A percentile compares a stretch with the other conserved stretches of the same genome.
Evolutionary conservation across 805 yeast genomes (phyloP).

Genomic region (Sugiyamaella lignohabitans): DNA sequence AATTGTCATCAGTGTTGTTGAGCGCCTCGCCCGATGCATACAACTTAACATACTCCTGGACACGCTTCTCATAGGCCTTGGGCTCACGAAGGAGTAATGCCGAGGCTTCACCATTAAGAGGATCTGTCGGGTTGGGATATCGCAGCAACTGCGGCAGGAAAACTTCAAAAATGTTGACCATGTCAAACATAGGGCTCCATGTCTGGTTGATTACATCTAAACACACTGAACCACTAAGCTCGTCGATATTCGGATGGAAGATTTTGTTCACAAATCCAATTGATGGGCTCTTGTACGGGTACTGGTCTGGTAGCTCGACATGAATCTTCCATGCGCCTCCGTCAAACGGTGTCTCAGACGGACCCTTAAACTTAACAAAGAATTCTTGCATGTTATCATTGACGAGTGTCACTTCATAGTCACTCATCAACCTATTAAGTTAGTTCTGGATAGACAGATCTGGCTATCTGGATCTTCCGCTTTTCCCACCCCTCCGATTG

Average conservation of each 20-base stretch:
- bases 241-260: conserved; percentile 94
- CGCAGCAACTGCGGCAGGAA: conserved; percentile 86
- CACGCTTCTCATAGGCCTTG: conserved; percentile 57
- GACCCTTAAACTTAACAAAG: conserved; percentile 79
- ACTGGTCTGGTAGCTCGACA: conserved; percentile 91
- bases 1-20: conserved; percentile 36
- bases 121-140: conserved; percentile 93
- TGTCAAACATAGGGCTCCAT: conserved; percentile 95
- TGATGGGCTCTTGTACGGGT: conserved; percentile 93
- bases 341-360: conserved; percentile 78
- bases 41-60: conserved; percentile 58
- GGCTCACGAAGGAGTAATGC: conserved; percentile 66
- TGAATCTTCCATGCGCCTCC: conserved; percentile 87
- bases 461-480: neutral
- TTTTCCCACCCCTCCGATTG: neutral
- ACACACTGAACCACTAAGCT: conserved; percentile 82
- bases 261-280: conserved; percentile 89
- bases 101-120: conserved; percentile 86
- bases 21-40: conserved; percentile 53
- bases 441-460: neutral
- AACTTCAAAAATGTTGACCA: conserved; percentile 83
- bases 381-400: conserved; percentile 85
- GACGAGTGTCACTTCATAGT: conserved; percentile 76
- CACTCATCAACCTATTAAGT: conserved; percentile 65
- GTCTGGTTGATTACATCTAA: conserved; percentile 95